Percentiles rank a stretch among this genome's conserved stretches.
These are phyloP conservation scores for Claviceps capensis DNA, from an alignment of 2,329 filamentous ascomycete genomes.

Conservation along the genomic window DNA sequence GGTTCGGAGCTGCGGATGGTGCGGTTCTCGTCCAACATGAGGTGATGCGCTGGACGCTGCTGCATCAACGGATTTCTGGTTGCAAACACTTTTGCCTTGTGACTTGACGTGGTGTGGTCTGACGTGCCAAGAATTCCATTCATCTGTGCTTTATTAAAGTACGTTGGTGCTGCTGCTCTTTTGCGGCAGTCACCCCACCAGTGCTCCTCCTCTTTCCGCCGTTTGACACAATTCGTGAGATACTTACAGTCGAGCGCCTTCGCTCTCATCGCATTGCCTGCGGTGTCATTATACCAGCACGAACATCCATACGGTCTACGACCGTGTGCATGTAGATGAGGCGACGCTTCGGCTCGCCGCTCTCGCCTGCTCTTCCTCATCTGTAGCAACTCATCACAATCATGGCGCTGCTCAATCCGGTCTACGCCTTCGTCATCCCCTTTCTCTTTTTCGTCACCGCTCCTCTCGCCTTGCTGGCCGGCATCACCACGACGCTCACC, in stretches of 20 bases:
- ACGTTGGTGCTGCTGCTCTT: too few relatives aligned
- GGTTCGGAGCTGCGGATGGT: not conserved
- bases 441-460: slow-evolving; percentile 48
- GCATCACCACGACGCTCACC: slow-evolving; percentile 48
- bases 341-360: not conserved
- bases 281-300: too few relatives aligned
- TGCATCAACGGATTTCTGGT: not conserved
- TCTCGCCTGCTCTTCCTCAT: not conserved
- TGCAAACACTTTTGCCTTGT: not conserved
- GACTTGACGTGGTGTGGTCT: too few relatives aligned
- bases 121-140: too few relatives aligned
- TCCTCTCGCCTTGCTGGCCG: slow-evolving; percentile 49
- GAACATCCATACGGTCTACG: not conserved
- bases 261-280: too few relatives aligned
- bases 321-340: not conserved
- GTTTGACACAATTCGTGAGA: too few relatives aligned
- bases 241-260: too few relatives aligned
- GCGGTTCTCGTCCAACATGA: not conserved
- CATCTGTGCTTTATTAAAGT: too few relatives aligned
- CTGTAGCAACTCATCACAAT: slow-evolving; percentile 3
- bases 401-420: slow-evolving; percentile 41
- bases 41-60: not conserved
- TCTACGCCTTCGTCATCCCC: slow-evolving; percentile 45
- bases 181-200: too few relatives aligned
- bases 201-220: too few relatives aligned